Conservation (phyloP, 2,329 filamentous ascomycete genomes). For the Trichoderma citrinoviride region DNA sequence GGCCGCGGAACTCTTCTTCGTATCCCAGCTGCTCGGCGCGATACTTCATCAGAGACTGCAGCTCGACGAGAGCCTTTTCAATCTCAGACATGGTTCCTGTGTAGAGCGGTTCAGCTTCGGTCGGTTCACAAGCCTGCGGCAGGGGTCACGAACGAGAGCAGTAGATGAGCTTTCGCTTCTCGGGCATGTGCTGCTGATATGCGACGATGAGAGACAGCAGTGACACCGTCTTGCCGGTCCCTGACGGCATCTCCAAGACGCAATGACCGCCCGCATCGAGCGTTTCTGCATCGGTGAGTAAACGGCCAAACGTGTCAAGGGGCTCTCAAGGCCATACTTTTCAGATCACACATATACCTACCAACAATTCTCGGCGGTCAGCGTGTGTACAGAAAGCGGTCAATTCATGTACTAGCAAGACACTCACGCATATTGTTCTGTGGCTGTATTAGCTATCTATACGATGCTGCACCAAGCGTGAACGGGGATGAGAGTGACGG, state of each 20-base stretch:
- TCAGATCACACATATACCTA: conserved; percentile 58
- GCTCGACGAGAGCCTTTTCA: conserved; percentile 89
- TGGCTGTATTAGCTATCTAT: conserved; percentile 12
- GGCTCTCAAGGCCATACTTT: conserved; percentile 40
- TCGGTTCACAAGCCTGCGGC: not conserved
- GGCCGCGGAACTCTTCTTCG: conserved; percentile 86
- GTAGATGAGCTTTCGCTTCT: conserved; percentile 95
- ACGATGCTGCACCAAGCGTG: not conserved
- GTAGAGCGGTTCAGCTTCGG: not conserved
- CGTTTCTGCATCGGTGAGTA: conserved; percentile 50
- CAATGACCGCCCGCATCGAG: conserved; percentile 94
- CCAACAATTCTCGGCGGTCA: conserved; percentile 7
- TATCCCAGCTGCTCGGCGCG: conserved; percentile 83
- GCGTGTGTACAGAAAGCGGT: not conserved
- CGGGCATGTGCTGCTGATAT: conserved; percentile 90
- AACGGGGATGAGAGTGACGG: not conserved
- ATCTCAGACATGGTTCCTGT: conserved; percentile 96
- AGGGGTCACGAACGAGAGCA: conserved; percentile 69
- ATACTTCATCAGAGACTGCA: conserved; percentile 94
- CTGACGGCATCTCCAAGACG: conserved; percentile 97
- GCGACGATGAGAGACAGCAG: conserved; percentile 92
- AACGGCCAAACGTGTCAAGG: not conserved
- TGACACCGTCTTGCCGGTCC: conserved; percentile 96
- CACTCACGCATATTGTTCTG: conserved; percentile 56
- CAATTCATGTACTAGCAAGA: not conserved